Evolutionary conservation across 306 rosid genomes (phyloP), one percentile per base, ranked within the genome.

Genomic region (Sechiopsis laciniata): DNA sequence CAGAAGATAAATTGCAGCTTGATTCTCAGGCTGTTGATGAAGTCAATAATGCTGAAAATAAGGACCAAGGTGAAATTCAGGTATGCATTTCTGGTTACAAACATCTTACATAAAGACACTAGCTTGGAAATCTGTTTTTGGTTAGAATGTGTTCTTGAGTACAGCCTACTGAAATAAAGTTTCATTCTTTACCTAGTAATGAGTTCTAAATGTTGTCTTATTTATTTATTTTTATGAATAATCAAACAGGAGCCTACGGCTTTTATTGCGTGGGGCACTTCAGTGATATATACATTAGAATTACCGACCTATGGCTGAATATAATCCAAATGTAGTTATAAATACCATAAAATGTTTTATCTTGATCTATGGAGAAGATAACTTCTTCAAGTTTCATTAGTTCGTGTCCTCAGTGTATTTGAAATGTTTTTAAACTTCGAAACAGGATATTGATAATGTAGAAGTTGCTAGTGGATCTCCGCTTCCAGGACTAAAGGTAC

Each of bases 401-500:
- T 68, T 21, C 48, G 45, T 69, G 73, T 56, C 65, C 79, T 69
- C 67, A 78, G 50, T 68, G 57, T 51, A 67, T 66, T 77, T 80
- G 76, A 82, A 16, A 79, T 82, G 76, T 84, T 69, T 70, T 76
- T 82, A 51, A 50, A 70, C 74, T 52, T 70, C 57, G 64, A 73
- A 81, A 80, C 89, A 89, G 99, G 83, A 82, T 57, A 66, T 63
- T 78, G 90, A 87, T 75, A 85, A 58, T 56, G 66, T 77, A 60
- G 92, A 91, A 84, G 91, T 95, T 80, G 81, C 95, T 45, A 91
- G 91, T 71, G 99, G 99, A 78, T 95, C 99, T 35, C 97, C 99
- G 60, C 97, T 94, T 80, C 99, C 99, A 82, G 99, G 96, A 82
- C 89, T 91, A 85, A 89, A 95, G 99, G 99, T 91, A 92, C 89